phyloP scores from a whole-genome alignment of 139 green algal genomes.

The Chara braunii region DNA sequence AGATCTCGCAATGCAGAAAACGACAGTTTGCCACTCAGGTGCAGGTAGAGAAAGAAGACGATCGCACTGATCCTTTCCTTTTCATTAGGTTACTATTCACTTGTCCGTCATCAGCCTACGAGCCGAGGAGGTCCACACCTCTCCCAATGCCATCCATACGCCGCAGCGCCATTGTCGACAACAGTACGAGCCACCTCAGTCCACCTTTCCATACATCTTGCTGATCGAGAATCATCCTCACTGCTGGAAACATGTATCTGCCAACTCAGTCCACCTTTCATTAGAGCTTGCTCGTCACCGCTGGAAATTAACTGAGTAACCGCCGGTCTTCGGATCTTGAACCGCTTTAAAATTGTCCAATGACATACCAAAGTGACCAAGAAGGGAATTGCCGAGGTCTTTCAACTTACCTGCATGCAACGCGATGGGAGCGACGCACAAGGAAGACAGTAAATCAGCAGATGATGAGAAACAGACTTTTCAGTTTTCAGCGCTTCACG shows the following conservation, averaged over 20 bases:
- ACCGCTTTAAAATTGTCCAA: slow-evolving; percentile 95
- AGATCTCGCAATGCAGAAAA: too few species aligned
- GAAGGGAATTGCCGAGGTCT: slow-evolving; percentile 87
- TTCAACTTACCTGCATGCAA: slow-evolving; percentile 90
- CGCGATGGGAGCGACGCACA: too few species aligned
- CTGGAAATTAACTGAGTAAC: slow-evolving; percentile 86
- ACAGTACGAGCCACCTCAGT: background rate
- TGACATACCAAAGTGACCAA: slow-evolving; percentile 90
- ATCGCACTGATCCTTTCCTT: too few species aligned
- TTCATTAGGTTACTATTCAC: background rate
- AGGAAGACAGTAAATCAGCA: too few species aligned
- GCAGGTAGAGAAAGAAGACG: too few species aligned
- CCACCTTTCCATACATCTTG: background rate
- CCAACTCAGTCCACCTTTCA: background rate
- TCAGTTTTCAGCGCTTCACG: too few species aligned
- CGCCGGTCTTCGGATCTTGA: slow-evolving; percentile 82
- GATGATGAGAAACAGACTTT: too few species aligned
- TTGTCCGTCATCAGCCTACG: background rate
- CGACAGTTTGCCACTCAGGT: too few species aligned
- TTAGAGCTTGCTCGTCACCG: slow-evolving; percentile 40
- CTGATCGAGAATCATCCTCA: background rate
- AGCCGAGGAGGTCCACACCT: background rate
- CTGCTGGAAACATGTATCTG: background rate
- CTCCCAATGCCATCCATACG: background rate
- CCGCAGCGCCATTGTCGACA: background rate